Conservation (phyloP, 2,329 filamentous ascomycete species). For the Penicillium sp. region DNA sequence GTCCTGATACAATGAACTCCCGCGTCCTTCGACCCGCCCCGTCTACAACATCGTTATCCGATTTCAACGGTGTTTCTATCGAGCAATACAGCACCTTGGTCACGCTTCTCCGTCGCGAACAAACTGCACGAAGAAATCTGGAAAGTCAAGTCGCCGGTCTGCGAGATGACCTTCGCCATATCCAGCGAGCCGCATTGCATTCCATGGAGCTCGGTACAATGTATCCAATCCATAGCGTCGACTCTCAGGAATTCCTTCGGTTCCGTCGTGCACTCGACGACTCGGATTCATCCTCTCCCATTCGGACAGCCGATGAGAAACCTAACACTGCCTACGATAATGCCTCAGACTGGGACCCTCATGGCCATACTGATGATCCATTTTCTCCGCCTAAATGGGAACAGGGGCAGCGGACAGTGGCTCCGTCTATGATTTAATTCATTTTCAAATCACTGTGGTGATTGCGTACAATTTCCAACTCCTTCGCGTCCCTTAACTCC, state of each 20-base stretch:
- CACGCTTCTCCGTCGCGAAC: conserved; percentile 51
- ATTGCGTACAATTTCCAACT: conserved; percentile 25
- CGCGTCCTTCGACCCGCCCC: conserved; percentile 32
- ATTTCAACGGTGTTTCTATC: conserved; percentile 44
- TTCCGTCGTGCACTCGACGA: conserved; percentile 30
- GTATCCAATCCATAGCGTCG: conserved; percentile 36
- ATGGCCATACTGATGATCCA: conserved; percentile 25
- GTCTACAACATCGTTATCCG: conserved; percentile 37
- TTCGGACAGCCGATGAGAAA: conserved; percentile 18
- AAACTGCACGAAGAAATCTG: conserved; percentile 49
- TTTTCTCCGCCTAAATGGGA: conserved; percentile 34
- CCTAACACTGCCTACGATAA: conserved; percentile 24
- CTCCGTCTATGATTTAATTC: conserved; percentile 36
- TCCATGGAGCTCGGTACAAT: conserved; percentile 37
- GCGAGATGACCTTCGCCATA: conserved; percentile 44
- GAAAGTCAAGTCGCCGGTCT: conserved; percentile 49
- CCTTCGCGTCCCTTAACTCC: too few species aligned
- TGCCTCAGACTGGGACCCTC: conserved; percentile 32
- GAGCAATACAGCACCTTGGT: conserved; percentile 54
- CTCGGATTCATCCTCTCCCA: conserved; percentile 22
- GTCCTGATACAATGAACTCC: conserved; percentile 35
- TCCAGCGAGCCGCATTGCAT: conserved; percentile 37
- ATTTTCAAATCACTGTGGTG: conserved; percentile 4
- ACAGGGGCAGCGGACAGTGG: conserved; percentile 27
- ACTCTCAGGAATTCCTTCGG: conserved; percentile 38